Conservation (phyloP, 495 filamentous ascomycete genomes). For the Apiosordaria backusii region DNA sequence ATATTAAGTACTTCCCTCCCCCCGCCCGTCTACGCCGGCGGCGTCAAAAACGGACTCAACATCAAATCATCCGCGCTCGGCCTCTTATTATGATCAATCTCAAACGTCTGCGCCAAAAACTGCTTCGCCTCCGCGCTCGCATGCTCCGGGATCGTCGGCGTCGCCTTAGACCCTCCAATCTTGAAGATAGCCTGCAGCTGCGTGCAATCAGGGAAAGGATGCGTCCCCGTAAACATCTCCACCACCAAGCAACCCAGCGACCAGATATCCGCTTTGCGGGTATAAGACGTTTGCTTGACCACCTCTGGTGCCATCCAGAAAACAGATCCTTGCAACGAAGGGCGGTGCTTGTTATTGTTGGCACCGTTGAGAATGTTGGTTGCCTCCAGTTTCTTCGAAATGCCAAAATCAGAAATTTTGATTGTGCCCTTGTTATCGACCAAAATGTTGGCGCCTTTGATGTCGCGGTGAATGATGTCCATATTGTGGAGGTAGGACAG, state of each 20-base stretch:
- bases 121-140: conserved; percentile 79
- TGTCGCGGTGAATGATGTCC: conserved; percentile 98
- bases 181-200: conserved; percentile 99
- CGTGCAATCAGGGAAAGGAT: conserved; percentile 95
- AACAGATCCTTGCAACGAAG: conserved; percentile 92
- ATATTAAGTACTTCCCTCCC: background rate
- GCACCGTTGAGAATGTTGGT: conserved; percentile 52
- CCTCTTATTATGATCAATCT: conserved; percentile 87
- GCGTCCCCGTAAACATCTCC: conserved; percentile 97
- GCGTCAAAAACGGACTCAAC: conserved; percentile 72
- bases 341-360: conserved; percentile 72
- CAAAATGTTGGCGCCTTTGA: conserved; percentile 97
- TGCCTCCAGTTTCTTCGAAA: conserved; percentile 71
- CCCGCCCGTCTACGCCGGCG: conserved; percentile 30
- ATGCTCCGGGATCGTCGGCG: conserved; percentile 83
- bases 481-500: conserved; percentile 93
- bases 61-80: conserved; percentile 89
- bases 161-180: conserved; percentile 82
- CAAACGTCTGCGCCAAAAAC: conserved; percentile 87
- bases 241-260: conserved; percentile 94
- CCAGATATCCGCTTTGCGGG: conserved; percentile 99
- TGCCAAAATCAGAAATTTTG: conserved; percentile 99
- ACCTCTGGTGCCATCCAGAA: conserved; percentile 99
- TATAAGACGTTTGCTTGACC: conserved; percentile 94
- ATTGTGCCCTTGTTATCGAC: conserved; percentile 99